A percentile compares a stretch with the other conserved stretches of the same genome.
Evolutionary conservation across 176 grass and related monocot genomes (phyloP).

Genomic region (Oropetium thomaeum): DNA sequence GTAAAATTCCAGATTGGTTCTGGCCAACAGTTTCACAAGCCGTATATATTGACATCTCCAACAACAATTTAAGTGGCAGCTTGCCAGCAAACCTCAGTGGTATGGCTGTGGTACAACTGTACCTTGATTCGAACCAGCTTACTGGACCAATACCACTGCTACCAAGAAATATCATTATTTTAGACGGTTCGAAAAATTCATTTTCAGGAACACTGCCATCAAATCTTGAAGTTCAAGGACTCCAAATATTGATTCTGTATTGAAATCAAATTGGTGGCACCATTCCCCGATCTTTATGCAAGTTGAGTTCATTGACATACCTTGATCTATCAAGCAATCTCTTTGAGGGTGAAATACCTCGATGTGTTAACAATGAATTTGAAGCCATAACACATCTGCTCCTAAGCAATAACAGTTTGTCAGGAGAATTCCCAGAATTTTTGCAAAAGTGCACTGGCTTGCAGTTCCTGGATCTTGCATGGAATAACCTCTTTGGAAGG

Average conservation of each 20-base stretch:
- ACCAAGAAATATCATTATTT: slow-evolving; percentile 1
- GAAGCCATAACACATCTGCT: neutral
- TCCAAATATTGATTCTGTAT: neutral
- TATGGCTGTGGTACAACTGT: neutral
- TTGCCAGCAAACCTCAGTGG: neutral
- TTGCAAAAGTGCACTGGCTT: neutral
- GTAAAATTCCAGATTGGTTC: slow-evolving; percentile 19
- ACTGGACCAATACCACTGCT: neutral
- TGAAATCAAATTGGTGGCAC: neutral
- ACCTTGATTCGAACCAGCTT: neutral
- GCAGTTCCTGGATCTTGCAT: neutral
- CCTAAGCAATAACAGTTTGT: neutral
- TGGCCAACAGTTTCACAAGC: neutral
- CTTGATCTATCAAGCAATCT: neutral
- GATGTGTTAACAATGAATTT: neutral
- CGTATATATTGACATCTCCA: neutral
- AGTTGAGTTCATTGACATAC: neutral
- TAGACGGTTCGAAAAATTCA: slow-evolving; percentile 12
- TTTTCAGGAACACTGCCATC: neutral
- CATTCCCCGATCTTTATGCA: neutral
- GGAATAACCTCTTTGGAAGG: neutral
- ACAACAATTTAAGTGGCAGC: neutral
- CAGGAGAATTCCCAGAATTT: neutral
- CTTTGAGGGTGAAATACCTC: neutral
- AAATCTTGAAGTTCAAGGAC: neutral